Evolutionary conservation across 345 rosid species (phyloP).

Genomic region (Lepidium africanum): DNA sequence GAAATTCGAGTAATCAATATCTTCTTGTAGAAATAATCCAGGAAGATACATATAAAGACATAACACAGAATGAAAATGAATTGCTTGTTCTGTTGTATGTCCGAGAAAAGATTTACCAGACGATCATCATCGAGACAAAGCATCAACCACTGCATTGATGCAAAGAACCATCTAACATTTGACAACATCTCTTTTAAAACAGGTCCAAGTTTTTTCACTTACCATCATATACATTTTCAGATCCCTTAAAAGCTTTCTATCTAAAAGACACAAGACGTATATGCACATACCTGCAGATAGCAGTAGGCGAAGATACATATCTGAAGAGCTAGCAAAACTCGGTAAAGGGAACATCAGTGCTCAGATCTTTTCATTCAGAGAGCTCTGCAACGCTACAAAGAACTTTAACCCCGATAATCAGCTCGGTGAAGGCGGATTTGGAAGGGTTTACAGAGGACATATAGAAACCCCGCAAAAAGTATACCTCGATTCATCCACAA

Average conservation of each 20-base stretch:
- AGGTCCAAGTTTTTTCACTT: slow-evolving; percentile 28
- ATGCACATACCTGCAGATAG: slow-evolving; percentile 42
- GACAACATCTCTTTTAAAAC: slow-evolving; percentile 77
- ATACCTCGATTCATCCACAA: not conserved
- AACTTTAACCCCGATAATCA: slow-evolving; percentile 59
- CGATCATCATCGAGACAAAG: slow-evolving; percentile 53
- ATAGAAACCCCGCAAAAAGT: slow-evolving; percentile 44
- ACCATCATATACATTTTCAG: not conserved
- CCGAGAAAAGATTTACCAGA: slow-evolving; percentile 35
- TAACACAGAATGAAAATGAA: slow-evolving; percentile 9
- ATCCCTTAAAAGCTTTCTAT: not conserved
- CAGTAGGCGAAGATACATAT: slow-evolving; percentile 63
- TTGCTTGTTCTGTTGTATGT: slow-evolving; percentile 57
- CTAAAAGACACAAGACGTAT: not conserved
- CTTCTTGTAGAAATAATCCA: slow-evolving; percentile 23
- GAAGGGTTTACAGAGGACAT: slow-evolving; percentile 77
- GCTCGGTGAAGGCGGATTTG: slow-evolving; percentile 95
- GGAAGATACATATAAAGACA: slow-evolving; percentile 22
- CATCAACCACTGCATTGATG: slow-evolving; percentile 48
- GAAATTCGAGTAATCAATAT: slow-evolving; percentile 25
- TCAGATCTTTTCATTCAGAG: slow-evolving; percentile 50
- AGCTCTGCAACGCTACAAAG: slow-evolving; percentile 55
- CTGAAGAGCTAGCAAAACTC: slow-evolving; percentile 48
- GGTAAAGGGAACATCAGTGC: slow-evolving; percentile 69
- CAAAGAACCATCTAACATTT: slow-evolving; percentile 40